Evolutionary conservation across 1,284 basidiomycete genomes (phyloP), one percentile per base, ranked within the genome.

Genomic region (Fomitopsis pinicola): DNA sequence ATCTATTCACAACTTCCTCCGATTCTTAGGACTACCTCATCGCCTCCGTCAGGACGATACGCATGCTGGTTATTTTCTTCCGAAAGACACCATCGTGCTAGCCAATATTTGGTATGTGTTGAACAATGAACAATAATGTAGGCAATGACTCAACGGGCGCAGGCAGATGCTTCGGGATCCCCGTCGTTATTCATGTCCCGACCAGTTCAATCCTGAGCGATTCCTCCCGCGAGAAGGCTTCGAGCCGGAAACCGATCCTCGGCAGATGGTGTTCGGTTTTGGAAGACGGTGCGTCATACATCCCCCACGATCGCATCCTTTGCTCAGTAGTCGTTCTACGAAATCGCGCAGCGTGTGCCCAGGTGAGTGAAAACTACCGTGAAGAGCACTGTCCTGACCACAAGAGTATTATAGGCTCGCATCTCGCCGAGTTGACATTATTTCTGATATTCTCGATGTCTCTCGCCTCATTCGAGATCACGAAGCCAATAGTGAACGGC

Each of bases 91-190:
- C 0, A 57, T 68, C 8, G 63, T 75, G 42, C 61, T 74, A 14
- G 63, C 67, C 33, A 71, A 72, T 55, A 57, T 68, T 26, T 71
- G 67, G 70, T 67, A 46, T 33, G 62, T 44, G 26, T 35, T 5
- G 8, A 12, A 22, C 33, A 17, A 40, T 5, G 8, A 12, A 22
- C 33, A 17, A 40, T 14, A 4, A 15, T 36, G 6, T 9, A 40
- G 9, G 40, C 19, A 30, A 57, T 46, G 17, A 35, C 55, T 53
- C 2, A n/a, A 30, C 17, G 12, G 9, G 15, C 14, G 12, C 55
- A 75, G 72, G 72, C 66, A 67, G 53, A 67, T 75, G 44, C 62
- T 73, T 42, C 72, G 72, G 56, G 71, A 75, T 61, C 68, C 70
- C 8, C 57, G 63, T 3, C 59, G 60, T 4, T 75, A 74, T 55